phyloP scores from a whole-genome alignment of 2,329 filamentous ascomycete species.

The Cucurbitaria berberidis region DNA sequence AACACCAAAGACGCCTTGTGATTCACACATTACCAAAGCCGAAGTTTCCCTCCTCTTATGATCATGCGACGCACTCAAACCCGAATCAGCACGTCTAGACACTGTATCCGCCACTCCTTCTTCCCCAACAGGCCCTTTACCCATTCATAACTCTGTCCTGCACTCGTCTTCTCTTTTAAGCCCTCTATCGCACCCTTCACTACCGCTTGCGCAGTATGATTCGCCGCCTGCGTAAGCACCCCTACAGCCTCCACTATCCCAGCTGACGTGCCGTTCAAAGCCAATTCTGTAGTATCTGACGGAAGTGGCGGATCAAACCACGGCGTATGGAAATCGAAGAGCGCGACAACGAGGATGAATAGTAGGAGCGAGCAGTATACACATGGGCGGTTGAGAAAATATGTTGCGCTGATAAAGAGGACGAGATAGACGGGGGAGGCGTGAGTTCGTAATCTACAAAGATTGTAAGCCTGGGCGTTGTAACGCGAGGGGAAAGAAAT shows the following conservation, averaged over 20 bases:
- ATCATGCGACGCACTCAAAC: conserved; percentile 49
- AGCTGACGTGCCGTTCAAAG: conserved; percentile 37
- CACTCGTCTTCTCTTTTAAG: conserved; percentile 52
- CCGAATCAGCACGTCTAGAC: conserved; percentile 84
- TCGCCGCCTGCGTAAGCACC: conserved; percentile 69
- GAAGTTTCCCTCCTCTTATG: background rate
- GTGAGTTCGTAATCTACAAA: conserved; percentile 49
- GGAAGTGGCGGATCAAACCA: conserved; percentile 83
- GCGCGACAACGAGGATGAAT: conserved; percentile 91
- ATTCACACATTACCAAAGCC: background rate
- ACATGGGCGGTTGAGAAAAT: conserved; percentile 94
- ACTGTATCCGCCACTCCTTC: conserved; percentile 89
- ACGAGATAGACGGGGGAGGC: conserved; percentile 58
- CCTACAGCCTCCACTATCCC: conserved; percentile 61
- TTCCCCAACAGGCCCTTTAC: conserved; percentile 78
- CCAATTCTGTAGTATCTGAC: conserved; percentile 39
- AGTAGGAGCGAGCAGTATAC: conserved; percentile 97
- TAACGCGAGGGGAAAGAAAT: background rate
- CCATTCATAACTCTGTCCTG: conserved; percentile 75
- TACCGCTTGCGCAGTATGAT: conserved; percentile 53
- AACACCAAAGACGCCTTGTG: background rate
- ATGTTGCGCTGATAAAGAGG: conserved; percentile 78
- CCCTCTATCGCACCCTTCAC: conserved; percentile 38
- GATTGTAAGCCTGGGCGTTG: conserved; percentile 6
- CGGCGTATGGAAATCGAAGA: conserved; percentile 90